Evolutionary conservation across 768 basidiomycete genomes (phyloP), one percentile per base, ranked within the genome.

Genomic region (Suillus weaverae): DNA sequence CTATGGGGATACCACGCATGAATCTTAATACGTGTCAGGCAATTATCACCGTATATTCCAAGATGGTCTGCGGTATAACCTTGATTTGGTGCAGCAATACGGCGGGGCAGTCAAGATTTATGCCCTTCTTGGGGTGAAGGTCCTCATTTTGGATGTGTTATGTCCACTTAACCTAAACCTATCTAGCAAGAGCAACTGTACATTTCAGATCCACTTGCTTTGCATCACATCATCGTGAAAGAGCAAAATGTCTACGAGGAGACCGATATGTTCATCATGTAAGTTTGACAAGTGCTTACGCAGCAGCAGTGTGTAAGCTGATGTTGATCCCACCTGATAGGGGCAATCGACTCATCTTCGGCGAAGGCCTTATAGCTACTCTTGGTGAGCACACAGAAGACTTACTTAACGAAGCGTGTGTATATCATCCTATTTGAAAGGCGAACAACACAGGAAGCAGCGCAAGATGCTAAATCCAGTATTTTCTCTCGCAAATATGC

Each of bases 211-310:
- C 80, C 78, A 5, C 72, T 74, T 33, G 78, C 80, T 11, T 62
- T 81, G 6, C 71, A 79, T 64, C 71, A 79, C 60, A 74, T 81
- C 35, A 59, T 78, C 11, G 72, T 81, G 60, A 80, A 79, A 61
- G 79, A 76, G 56, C 72, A 73, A 36, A 67, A 76, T 56, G 62
- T 79, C 36, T 79, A 75, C 51, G 80, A 81, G 59, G 79, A 80
- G 62, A 76, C 76, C 0, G 71, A 73, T 57, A 72, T 73, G 66
- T 79, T 77, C 64, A 72, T 79, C 65, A 68, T 69, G 77, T 77
- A 60, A 43, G 70, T 60, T 22, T 43, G 16, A 33, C 39, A 55
- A 32, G 57, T 32, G 20, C 33, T n/a, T 54, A 7, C n/a, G 14
- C 35, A 56, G 35, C 5, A 39, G 35, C 14, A 30, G 26, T 41